Evolutionary conservation across 768 basidiomycete genomes (phyloP), one percentile per base, ranked within the genome.

Genomic region (Boletus rubescentipes): DNA sequence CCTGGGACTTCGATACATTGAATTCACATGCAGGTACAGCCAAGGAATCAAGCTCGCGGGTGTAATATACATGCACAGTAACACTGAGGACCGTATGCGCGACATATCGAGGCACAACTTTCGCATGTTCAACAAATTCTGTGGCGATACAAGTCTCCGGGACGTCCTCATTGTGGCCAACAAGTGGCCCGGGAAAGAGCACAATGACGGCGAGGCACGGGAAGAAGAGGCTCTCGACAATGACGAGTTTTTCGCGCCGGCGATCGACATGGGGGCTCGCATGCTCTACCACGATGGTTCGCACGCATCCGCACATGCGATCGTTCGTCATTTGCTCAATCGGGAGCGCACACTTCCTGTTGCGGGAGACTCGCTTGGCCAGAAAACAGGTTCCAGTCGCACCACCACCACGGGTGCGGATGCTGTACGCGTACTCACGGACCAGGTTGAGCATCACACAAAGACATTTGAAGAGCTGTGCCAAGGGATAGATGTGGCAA

Each of bases 21-120:
- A 37, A 37, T 43, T 21, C 31, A 42, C 23, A 18, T 23, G 9
- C 29, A 68, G 61, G 14, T 61, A 58, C 26, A 63, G 59, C 31
- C 64, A 62, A 47, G 67, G 65, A 9, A 29, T 67, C 50, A 76
- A 71, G 38, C 60, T 81, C 12, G 70, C 77, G 1, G 80, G 79
- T 1, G 73, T 81, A 43, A 73, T 81, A 35, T 81, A 80, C 60
- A 71, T 80, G 66, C 80, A 80, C 60, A 71, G 77, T 1, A 77
- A 78, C 44, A 41, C 68, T 8, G 79, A 79, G 53, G 71, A 73
- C 66, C 67, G 72, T 9, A 71, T 79, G 58, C 75, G 74, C 7
- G 73, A 74, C 16, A 73, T 74, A 41, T 76, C 78, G 10, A 67
- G 66, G 16, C 71, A 72, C 38, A 79, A 76, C 59, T 79, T 79